Evolutionary conservation across 805 yeast genomes (phyloP).

Genomic region (Yarrowia yakushimensis): DNA sequence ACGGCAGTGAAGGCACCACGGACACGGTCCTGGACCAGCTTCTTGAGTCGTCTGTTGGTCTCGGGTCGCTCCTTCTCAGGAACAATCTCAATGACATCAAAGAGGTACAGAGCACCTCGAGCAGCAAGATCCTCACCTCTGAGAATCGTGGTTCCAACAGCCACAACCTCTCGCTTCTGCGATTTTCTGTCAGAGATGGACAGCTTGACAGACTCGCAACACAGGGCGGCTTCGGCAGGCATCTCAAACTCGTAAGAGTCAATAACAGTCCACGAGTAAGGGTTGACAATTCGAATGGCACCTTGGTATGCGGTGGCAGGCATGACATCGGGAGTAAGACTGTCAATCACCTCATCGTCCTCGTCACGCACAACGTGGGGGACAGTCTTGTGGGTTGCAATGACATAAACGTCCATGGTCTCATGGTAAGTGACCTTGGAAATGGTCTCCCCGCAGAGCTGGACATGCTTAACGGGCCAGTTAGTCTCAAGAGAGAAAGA

Average conservation of each 20-base stretch:
- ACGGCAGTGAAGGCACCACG: conserved; percentile 81
- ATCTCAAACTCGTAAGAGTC: conserved; percentile 63
- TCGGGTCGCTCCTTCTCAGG: conserved; percentile 89
- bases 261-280: conserved; percentile 70
- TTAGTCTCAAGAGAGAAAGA: conserved; percentile 55
- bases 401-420: conserved; percentile 55
- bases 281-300: conserved; percentile 61
- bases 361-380: conserved; percentile 70
- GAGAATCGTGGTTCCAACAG: conserved; percentile 73
- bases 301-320: conserved; percentile 60
- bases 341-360: conserved; percentile 63
- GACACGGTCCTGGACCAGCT: conserved; percentile 65
- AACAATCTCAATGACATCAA: conserved; percentile 74
- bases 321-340: conserved; percentile 49
- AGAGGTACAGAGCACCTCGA: conserved; percentile 70
- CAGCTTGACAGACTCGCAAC: conserved; percentile 52
- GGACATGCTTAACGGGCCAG: conserved; percentile 30
- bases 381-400: conserved; percentile 56
- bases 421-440: conserved; percentile 69
- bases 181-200: conserved; percentile 40
- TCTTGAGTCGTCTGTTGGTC: conserved; percentile 71
- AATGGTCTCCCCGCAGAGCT: conserved; percentile 55
- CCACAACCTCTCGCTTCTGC: conserved; percentile 59
- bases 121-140: conserved; percentile 79
- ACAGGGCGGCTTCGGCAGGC: conserved; percentile 58